Percentiles rank a stretch among this genome's conserved stretches.
Evolutionary conservation across 768 basidiomycete species (phyloP).

Genomic region (Leccinum pellstonianum): DNA sequence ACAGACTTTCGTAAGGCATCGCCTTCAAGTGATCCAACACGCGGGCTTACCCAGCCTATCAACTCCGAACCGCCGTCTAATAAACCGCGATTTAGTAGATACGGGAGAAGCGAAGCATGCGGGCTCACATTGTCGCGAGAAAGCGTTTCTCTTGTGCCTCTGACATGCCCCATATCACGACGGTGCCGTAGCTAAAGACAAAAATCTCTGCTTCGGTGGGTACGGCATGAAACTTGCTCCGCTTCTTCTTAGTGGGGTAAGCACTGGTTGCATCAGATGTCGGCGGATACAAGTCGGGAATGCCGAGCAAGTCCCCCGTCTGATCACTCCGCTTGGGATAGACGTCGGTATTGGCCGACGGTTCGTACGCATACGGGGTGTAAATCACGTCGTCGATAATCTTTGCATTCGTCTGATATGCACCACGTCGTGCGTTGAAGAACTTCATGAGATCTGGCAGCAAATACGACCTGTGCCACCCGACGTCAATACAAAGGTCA

Average conservation of each 20-base stretch:
- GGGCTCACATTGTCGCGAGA: conserved; percentile 80
- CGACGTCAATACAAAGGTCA: neutral
- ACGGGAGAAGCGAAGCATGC: neutral
- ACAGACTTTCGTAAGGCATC: conserved; percentile 2
- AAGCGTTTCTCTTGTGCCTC: conserved; percentile 90
- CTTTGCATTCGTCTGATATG: conserved; percentile 85
- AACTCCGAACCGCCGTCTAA: conserved; percentile 90
- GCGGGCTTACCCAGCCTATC: conserved; percentile 69
- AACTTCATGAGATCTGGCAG: conserved; percentile 87
- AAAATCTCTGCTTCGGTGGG: conserved; percentile 84
- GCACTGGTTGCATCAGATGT: conserved; percentile 32
- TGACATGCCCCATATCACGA: conserved; percentile 98
- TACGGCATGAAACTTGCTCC: conserved; percentile 65
- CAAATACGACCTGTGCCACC: conserved; percentile 69
- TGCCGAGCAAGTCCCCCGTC: conserved; percentile 75
- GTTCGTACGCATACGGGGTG: conserved; percentile 85
- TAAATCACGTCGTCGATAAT: conserved; percentile 93
- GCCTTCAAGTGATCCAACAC: neutral
- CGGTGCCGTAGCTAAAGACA: conserved; percentile 90
- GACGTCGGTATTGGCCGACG: conserved; percentile 35
- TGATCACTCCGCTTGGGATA: conserved; percentile 31
- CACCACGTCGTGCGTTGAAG: conserved; percentile 75
- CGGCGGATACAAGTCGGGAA: conserved; percentile 55
- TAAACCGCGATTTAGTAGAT: conserved; percentile 4
- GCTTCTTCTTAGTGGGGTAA: conserved; percentile 45